phyloP scores from a whole-genome alignment of 495 filamentous ascomycete genomes.

The Cudoniella acicularis region DNA sequence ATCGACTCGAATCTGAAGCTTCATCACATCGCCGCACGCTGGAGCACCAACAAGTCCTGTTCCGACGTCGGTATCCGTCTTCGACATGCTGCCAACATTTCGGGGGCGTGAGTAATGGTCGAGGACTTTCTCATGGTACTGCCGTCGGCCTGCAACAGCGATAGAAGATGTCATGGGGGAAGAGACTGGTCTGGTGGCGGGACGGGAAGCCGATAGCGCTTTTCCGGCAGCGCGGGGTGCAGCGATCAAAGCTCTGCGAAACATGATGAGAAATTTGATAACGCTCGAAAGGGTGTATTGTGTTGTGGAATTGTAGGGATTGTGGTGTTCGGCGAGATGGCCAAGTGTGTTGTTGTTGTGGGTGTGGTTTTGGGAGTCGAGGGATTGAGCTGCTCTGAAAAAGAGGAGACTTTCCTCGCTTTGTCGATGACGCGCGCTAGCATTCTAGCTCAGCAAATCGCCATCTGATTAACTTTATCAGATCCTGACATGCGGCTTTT shows the following conservation, averaged over 20 bases:
- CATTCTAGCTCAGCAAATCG: too few species aligned
- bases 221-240: constrained; percentile 44
- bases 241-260: constrained; percentile 47
- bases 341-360: background rate
- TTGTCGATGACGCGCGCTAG: background rate
- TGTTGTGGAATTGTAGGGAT: background rate
- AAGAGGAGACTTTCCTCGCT: background rate
- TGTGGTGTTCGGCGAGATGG: background rate
- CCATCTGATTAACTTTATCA: background rate
- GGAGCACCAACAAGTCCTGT: constrained; percentile 93
- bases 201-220: constrained; percentile 42
- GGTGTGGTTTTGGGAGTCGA: background rate
- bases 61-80: constrained; percentile 83
- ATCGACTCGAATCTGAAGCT: constrained; percentile 96
- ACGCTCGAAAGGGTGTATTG: background rate
- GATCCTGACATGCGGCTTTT: background rate
- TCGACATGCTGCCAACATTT: constrained; percentile 90
- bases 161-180: constrained; percentile 27
- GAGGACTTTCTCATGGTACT: constrained; percentile 65
- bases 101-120: constrained; percentile 93
- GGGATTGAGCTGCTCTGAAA: background rate
- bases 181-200: constrained; percentile 35
- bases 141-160: constrained; percentile 34
- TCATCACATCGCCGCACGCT: constrained; percentile 90
- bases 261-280: constrained; percentile 36